Evolutionary conservation across 805 yeast genomes (phyloP).

Genomic region (Saccharomycopsis amapae): DNA sequence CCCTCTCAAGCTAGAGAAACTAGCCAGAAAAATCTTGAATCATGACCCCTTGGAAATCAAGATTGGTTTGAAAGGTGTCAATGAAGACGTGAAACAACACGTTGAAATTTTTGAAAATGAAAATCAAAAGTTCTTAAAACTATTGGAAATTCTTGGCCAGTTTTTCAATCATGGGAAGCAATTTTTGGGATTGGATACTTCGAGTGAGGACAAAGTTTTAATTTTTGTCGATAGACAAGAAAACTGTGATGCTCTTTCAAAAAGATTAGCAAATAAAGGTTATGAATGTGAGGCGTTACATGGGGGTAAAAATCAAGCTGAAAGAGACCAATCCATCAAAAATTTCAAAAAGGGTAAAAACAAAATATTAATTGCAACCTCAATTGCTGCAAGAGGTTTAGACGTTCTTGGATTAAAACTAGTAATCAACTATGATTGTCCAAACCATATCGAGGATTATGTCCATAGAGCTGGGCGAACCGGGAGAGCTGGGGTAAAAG

Average conservation of each 20-base stretch:
- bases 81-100: slow-evolving; percentile 68
- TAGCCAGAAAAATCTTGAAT: slow-evolving; percentile 58
- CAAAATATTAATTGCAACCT: slow-evolving; percentile 74
- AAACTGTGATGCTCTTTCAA: slow-evolving; percentile 67
- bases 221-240: slow-evolving; percentile 86
- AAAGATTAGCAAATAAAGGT: slow-evolving; percentile 44
- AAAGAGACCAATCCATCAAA: slow-evolving; percentile 65
- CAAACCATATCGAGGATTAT: slow-evolving; percentile 88
- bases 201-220: slow-evolving; percentile 44
- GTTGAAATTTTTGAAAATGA: slow-evolving; percentile 52
- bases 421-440: slow-evolving; percentile 77
- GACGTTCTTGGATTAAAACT: slow-evolving; percentile 82
- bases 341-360: slow-evolving; percentile 61
- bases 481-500: slow-evolving; percentile 81
- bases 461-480: slow-evolving; percentile 96
- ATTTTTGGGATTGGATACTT: slow-evolving; percentile 23
- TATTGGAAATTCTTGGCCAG: slow-evolving; percentile 50
- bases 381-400: slow-evolving; percentile 90
- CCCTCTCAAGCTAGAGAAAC: slow-evolving; percentile 66
- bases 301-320: slow-evolving; percentile 87
- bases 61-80: slow-evolving; percentile 78
- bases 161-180: slow-evolving; percentile 11
- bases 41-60: slow-evolving; percentile 62
- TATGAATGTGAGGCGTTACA: slow-evolving; percentile 66
- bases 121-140: slow-evolving; percentile 46